phyloP scores from a whole-genome alignment of 306 rosid species.

The Erythrophleum fordii region DNA sequence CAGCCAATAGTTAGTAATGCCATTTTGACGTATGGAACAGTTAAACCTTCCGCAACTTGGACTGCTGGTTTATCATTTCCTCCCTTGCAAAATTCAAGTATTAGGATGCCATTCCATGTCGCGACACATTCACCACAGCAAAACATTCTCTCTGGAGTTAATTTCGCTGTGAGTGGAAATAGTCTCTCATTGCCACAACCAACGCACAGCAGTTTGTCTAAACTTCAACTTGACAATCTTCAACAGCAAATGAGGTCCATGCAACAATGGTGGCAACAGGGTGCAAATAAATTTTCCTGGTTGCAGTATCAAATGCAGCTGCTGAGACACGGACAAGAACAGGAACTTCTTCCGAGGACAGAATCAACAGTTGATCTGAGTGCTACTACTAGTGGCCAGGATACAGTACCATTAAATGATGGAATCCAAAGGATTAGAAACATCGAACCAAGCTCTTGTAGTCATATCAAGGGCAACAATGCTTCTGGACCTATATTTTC shows the following conservation, averaged over 20 bases:
- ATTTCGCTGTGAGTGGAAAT: slow-evolving; percentile 9
- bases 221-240: slow-evolving; percentile 24
- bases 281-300: neutral
- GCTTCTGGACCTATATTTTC: slow-evolving; percentile 19
- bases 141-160: slow-evolving; percentile 9
- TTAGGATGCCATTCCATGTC: slow-evolving; percentile 14
- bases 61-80: slow-evolving; percentile 18
- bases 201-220: neutral
- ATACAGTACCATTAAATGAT: neutral
- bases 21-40: slow-evolving; percentile 6
- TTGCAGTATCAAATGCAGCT: slow-evolving; percentile 21
- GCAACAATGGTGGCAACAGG: slow-evolving; percentile 17
- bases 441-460: neutral
- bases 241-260: slow-evolving; percentile 28
- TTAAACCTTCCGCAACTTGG: slow-evolving; percentile 11
- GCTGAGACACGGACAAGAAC: slow-evolving; percentile 27
- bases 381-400: slow-evolving; percentile 5
- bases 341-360: slow-evolving; percentile 1
- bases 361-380: neutral
- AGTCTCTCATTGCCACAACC: neutral
- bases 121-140: slow-evolving; percentile 16
- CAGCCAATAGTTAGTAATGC: neutral
- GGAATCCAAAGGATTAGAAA: slow-evolving; percentile 31
- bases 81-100: neutral
- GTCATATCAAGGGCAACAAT: neutral